Evolutionary conservation across 2,329 filamentous ascomycete species (phyloP).

Genomic region (Aspergillus quadricinctus): DNA sequence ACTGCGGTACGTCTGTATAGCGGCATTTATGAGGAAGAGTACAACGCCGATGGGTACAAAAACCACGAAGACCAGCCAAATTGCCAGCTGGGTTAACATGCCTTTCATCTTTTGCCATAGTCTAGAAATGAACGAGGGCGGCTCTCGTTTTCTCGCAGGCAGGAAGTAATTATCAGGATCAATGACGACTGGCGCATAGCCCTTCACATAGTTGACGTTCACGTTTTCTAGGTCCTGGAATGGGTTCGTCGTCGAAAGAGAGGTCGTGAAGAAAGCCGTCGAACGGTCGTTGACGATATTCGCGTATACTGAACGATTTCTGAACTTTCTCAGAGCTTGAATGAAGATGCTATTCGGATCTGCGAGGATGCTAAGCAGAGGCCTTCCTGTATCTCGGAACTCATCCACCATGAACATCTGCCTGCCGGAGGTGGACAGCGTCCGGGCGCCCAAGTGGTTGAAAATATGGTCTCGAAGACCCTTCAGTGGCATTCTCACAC

Average conservation of each 20-base stretch:
- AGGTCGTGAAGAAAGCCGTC: constrained; percentile 78
- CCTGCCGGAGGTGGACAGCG: constrained; percentile 74
- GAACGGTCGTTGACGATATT: constrained; percentile 85
- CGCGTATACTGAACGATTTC: constrained; percentile 71
- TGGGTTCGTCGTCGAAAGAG: constrained; percentile 72
- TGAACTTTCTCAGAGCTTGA: constrained; percentile 69
- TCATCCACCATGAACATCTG: constrained; percentile 85
- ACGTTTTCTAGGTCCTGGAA: constrained; percentile 64
- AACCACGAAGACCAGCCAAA: constrained; percentile 61
- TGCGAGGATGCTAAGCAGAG: constrained; percentile 74
- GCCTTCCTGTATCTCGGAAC: constrained; percentile 77
- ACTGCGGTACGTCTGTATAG: constrained; percentile 71
- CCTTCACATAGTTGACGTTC: constrained; percentile 68
- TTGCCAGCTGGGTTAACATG: constrained; percentile 54
- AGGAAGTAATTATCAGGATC: constrained; percentile 45
- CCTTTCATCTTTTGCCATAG: constrained; percentile 32
- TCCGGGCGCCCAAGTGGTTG: constrained; percentile 80
- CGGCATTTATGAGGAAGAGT: constrained; percentile 70
- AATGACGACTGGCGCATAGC: constrained; percentile 71
- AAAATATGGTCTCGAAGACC: constrained; percentile 64
- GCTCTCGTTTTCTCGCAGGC: constrained; percentile 23
- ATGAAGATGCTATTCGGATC: constrained; percentile 85
- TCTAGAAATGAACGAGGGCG: constrained; percentile 23
- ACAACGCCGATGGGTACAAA: constrained; percentile 69
- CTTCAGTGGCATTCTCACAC: constrained; percentile 65